Percentiles rank a stretch among this genome's conserved stretches.
These are phyloP conservation scores for Pseudopithomyces chartarum DNA, from an alignment of 2,329 filamentous ascomycete genomes.

Conservation along the genomic window DNA sequence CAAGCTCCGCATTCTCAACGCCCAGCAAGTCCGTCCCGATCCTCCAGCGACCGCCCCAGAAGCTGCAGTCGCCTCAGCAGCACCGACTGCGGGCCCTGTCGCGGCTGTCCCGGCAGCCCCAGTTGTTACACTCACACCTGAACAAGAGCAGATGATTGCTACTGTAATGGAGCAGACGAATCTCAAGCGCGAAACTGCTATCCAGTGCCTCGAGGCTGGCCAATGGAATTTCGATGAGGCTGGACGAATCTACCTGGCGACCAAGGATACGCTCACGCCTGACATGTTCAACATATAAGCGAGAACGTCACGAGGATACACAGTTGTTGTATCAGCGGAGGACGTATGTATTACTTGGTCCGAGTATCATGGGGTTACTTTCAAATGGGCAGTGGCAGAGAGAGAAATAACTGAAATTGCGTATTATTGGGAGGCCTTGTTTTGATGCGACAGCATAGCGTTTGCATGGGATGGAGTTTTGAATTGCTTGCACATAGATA, in stretches of 20 bases:
- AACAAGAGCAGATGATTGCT: constrained; percentile 70
- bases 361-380: neutral
- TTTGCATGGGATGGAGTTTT: constrained; percentile 6
- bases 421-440: neutral
- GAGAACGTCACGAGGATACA: neutral
- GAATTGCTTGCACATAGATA: constrained; percentile 4
- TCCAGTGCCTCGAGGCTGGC: constrained; percentile 79
- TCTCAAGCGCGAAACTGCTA: constrained; percentile 79
- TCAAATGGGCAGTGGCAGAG: neutral
- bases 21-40: constrained; percentile 72
- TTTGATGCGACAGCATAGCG: constrained; percentile 2
- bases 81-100: constrained; percentile 40
- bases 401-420: neutral
- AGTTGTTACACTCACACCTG: constrained; percentile 11
- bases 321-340: neutral
- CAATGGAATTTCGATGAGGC: constrained; percentile 81
- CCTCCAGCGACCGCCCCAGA: constrained; percentile 51
- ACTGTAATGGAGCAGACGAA: constrained; percentile 78
- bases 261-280: constrained; percentile 62
- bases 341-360: neutral
- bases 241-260: constrained; percentile 73
- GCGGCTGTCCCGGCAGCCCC: constrained; percentile 4
- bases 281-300: constrained; percentile 45
- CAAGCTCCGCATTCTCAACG: constrained; percentile 77
- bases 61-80: constrained; percentile 27